phyloP scores from a whole-genome alignment of 257 asterid species.

The Penstemon barbatus region DNA sequence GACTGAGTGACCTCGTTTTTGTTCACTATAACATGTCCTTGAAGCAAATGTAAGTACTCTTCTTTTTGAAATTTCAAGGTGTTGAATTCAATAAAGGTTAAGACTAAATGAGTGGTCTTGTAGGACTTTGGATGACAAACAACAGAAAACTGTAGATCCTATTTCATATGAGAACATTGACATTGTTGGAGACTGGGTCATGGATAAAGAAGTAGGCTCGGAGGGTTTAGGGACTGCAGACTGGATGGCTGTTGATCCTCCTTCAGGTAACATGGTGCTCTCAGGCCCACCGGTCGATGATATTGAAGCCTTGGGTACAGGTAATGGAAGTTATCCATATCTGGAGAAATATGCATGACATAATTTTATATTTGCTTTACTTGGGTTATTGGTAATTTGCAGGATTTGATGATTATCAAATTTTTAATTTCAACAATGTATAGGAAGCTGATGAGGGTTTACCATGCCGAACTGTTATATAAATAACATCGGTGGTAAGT shows the following conservation, averaged over 20 bases:
- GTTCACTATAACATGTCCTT: constrained; percentile 75
- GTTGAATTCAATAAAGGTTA: constrained; percentile 7
- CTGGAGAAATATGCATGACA: background rate
- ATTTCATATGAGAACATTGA: constrained; percentile 59
- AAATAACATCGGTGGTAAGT: background rate
- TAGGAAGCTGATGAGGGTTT: background rate
- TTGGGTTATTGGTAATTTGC: constrained; percentile 30
- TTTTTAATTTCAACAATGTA: constrained; percentile 44
- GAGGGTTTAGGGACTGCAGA: constrained; percentile 53
- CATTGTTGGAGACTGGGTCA: constrained; percentile 76
- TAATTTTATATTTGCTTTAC: constrained; percentile 8
- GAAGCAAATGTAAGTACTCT: constrained; percentile 65
- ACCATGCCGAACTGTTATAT: background rate
- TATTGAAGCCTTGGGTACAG: constrained; percentile 74
- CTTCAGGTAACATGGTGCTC: constrained; percentile 51
- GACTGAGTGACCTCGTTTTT: constrained; percentile 74
- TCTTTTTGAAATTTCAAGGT: background rate
- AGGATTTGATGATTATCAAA: constrained; percentile 88
- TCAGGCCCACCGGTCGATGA: constrained; percentile 62
- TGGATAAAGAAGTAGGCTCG: constrained; percentile 45
- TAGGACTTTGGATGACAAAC: constrained; percentile 47
- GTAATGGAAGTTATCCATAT: constrained; percentile 40
- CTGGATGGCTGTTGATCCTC: constrained; percentile 84
- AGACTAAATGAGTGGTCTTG: constrained; percentile 1
- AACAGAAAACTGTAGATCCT: constrained; percentile 57